Percentiles rank a stretch among this genome's conserved stretches.
phyloP scores from a whole-genome alignment of 768 basidiomycete genomes.

The Dictyophora rubrovolvata region DNA sequence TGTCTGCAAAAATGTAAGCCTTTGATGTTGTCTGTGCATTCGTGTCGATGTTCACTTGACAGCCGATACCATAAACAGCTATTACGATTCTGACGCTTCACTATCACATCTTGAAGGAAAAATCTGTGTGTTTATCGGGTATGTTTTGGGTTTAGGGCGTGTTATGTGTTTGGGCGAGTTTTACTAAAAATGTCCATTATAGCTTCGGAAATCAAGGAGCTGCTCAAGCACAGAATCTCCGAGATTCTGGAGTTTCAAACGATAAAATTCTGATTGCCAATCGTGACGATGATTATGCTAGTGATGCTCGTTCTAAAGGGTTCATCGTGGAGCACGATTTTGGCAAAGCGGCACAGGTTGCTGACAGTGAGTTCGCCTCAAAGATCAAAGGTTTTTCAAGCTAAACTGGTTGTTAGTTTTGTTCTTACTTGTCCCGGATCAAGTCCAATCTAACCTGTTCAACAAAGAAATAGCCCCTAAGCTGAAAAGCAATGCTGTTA shows the following conservation, averaged over 20 bases:
- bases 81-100: conserved; percentile 56
- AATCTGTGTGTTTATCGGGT: conserved; percentile 54
- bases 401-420: conserved; percentile 29
- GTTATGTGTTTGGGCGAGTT: neutral
- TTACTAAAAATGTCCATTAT: neutral
- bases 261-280: conserved; percentile 53
- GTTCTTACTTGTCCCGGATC: conserved; percentile 55
- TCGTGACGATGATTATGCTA: conserved; percentile 46
- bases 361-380: conserved; percentile 34
- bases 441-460: conserved; percentile 54
- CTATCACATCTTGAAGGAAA: conserved; percentile 35
- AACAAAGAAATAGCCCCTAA: conserved; percentile 42
- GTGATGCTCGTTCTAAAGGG: conserved; percentile 43
- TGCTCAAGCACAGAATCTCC: conserved; percentile 55
- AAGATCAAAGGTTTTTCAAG: neutral
- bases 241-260: conserved; percentile 53
- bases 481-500: conserved; percentile 36
- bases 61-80: conserved; percentile 23
- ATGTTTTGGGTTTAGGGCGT: conserved; percentile 6
- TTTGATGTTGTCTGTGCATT: neutral
- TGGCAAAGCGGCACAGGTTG: conserved; percentile 40
- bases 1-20: conserved; percentile 48
- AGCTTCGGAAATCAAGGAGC: conserved; percentile 61
- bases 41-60: too few species aligned
- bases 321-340: conserved; percentile 52